Percentiles rank a stretch among this genome's conserved stretches.
Evolutionary conservation across 2,329 filamentous ascomycete species (phyloP).

Genomic region (Apiospora phragmitis): DNA sequence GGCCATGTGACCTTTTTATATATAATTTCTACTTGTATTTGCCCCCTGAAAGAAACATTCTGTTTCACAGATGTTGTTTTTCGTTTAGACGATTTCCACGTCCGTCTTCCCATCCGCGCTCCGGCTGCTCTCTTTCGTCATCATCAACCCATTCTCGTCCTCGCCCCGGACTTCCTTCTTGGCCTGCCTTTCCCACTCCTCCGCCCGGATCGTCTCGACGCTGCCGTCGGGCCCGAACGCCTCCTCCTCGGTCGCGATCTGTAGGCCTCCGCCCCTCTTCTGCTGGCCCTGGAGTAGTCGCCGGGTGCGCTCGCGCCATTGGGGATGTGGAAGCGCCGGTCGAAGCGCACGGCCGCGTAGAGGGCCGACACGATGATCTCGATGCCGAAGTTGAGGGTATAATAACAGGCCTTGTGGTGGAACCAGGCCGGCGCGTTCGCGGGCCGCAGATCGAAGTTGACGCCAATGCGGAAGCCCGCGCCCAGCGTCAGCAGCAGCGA

Average conservation of each 20-base stretch:
- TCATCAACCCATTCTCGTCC: neutral
- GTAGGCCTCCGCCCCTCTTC: neutral
- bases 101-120: neutral
- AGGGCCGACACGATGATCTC: slow-evolving; percentile 41
- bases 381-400: slow-evolving; percentile 62
- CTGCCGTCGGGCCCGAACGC: slow-evolving; percentile 1
- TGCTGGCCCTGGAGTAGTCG: slow-evolving; percentile 19
- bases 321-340: slow-evolving; percentile 32
- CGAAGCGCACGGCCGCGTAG: slow-evolving; percentile 30
- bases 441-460: slow-evolving; percentile 44
- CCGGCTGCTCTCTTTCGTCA: neutral
- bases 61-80: too few species aligned
- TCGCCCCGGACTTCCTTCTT: neutral
- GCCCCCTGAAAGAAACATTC: neutral
- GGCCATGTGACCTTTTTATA: neutral
- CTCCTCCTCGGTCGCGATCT: slow-evolving; percentile 13
- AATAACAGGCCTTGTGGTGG: slow-evolving; percentile 60
- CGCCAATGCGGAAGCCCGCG: slow-evolving; percentile 56
- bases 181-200: slow-evolving; percentile 9
- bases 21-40: too few species aligned
- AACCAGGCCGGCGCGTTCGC: slow-evolving; percentile 54
- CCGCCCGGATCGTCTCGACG: neutral
- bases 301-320: slow-evolving; percentile 29
- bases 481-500: slow-evolving; percentile 54
- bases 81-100: neutral